Percentiles rank a stretch among this genome's conserved stretches.
These are phyloP conservation scores for Pelargonium cotyledonis DNA, from an alignment of 441 rosid genomes.

Conservation along the genomic window DNA sequence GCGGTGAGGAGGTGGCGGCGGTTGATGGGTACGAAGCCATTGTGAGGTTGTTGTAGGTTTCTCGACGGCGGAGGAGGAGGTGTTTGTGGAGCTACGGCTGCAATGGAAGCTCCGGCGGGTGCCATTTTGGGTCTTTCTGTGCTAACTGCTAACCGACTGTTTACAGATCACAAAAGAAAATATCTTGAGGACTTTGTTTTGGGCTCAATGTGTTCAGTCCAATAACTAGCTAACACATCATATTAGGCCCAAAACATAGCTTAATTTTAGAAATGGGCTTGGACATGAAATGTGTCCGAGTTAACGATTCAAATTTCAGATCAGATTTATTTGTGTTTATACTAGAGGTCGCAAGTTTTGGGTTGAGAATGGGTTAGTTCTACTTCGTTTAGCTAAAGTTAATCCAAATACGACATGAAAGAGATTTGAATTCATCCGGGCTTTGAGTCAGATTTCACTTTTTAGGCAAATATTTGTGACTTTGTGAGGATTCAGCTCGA, in stretches of 20 bases:
- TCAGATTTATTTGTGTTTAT: too few species aligned
- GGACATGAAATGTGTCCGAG: too few species aligned
- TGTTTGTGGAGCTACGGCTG: conserved; percentile 8
- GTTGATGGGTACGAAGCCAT: conserved; percentile 20
- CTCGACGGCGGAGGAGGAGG: conserved; percentile 17
- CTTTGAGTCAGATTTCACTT: too few species aligned
- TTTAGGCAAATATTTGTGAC: too few species aligned
- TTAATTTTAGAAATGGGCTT: too few species aligned
- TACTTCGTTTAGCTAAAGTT: too few species aligned
- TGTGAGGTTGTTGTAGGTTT: conserved; percentile 11
- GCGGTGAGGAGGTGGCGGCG: conserved; percentile 50
- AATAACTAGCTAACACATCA: neutral
- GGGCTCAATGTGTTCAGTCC: neutral
- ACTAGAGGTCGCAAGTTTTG: too few species aligned
- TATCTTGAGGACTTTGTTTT: neutral
- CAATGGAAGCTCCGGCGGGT: conserved; percentile 9
- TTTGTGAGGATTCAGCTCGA: too few species aligned
- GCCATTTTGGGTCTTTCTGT: conserved; percentile 24
- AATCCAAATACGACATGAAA: too few species aligned
- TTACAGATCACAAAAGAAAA: neutral
- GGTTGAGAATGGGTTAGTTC: too few species aligned
- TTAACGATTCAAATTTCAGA: too few species aligned
- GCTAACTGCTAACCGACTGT: neutral
- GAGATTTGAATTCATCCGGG: too few species aligned
- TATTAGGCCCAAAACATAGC: neutral